These are phyloP conservation scores for Chaetomium sp. DNA, from an alignment of 2,329 filamentous ascomycete genomes.

Conservation along the genomic window DNA sequence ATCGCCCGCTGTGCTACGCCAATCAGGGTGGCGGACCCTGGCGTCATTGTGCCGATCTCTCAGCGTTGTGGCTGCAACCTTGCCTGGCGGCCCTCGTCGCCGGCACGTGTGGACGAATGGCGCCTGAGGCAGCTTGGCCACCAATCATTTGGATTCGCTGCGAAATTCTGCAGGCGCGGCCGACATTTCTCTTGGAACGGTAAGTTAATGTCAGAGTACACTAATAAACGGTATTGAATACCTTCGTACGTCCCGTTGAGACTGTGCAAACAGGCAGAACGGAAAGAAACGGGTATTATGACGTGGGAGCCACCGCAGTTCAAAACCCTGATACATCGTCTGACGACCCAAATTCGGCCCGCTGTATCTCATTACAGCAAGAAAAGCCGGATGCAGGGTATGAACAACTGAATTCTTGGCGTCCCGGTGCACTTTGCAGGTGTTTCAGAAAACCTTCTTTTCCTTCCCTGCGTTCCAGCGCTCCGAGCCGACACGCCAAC, in stretches of 20 bases:
- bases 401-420: not conserved
- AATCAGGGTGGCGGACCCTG: slow-evolving; percentile 13
- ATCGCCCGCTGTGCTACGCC: slow-evolving; percentile 1
- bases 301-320: too few species aligned
- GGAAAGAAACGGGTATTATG: too few species aligned
- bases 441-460: not conserved
- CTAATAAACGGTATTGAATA: too few species aligned
- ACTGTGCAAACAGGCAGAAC: too few species aligned
- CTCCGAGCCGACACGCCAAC: not conserved
- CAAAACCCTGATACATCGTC: too few species aligned
- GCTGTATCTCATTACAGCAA: not conserved
- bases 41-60: slow-evolving; percentile 21
- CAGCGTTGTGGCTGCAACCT: slow-evolving; percentile 3
- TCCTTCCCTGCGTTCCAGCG: not conserved
- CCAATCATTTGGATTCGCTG: not conserved
- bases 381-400: not conserved
- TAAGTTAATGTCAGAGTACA: too few species aligned
- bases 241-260: too few species aligned
- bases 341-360: too few species aligned
- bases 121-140: not conserved
- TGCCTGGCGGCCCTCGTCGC: not conserved
- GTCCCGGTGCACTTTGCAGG: not conserved
- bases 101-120: not conserved
- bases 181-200: too few species aligned
- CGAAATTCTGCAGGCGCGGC: too few species aligned